Evolutionary conservation across 208 protist species (phyloP).

Genomic region (Balamuthia mandrillaris): DNA sequence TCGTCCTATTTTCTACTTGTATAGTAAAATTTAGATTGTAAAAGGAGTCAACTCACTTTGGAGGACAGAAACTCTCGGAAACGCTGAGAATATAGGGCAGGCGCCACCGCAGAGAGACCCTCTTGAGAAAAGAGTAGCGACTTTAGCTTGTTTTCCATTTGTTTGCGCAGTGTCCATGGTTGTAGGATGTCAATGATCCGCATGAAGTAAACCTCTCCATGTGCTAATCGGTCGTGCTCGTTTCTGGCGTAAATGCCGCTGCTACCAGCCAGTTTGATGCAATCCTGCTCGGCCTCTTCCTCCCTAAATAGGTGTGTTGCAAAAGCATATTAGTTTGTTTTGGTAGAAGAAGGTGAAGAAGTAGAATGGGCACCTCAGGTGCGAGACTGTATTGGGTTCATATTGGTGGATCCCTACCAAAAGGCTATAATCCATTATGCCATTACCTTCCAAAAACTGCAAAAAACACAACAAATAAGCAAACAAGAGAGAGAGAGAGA

Average conservation of each 20-base stretch:
- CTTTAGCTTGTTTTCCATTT: not conserved
- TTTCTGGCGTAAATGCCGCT: too few species aligned
- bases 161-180: conserved; percentile 20
- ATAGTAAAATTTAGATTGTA: too few species aligned
- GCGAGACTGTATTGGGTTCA: too few species aligned
- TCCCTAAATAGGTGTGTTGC: too few species aligned
- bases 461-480: not conserved
- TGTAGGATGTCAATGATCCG: conserved; percentile 16
- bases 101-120: not conserved
- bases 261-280: too few species aligned
- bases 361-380: too few species aligned
- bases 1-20: too few species aligned
- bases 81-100: not conserved
- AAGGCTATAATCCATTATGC: conserved; percentile 32
- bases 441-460: not conserved
- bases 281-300: too few species aligned
- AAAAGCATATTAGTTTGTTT: too few species aligned
- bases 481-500: not conserved
- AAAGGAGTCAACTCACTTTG: too few species aligned
- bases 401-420: conserved; percentile 26
- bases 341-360: too few species aligned
- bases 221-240: too few species aligned
- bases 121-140: not conserved
- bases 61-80: not conserved
- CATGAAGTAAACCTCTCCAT: conserved; percentile 16